Percentiles rank a stretch among this genome's conserved stretches.
Evolutionary conservation across 768 basidiomycete genomes (phyloP).

Genomic region (Mycena alexandri): DNA sequence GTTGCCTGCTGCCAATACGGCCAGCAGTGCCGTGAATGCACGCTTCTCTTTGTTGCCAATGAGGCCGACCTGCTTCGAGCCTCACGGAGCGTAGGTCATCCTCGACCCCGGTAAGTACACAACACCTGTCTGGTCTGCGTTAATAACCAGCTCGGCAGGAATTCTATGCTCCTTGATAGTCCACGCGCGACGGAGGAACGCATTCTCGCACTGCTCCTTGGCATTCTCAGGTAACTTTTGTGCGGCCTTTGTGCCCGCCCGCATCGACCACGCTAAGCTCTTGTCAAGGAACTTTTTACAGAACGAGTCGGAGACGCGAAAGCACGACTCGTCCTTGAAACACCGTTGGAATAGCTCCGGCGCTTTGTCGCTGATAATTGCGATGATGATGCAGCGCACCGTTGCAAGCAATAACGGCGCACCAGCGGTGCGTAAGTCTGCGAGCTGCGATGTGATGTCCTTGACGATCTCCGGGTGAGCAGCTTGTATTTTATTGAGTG

Average conservation of each 20-base stretch:
- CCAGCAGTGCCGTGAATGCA: slow-evolving; percentile 49
- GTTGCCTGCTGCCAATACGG: slow-evolving; percentile 40
- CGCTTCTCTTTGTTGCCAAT: slow-evolving; percentile 38
- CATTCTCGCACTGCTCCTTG: slow-evolving; percentile 27
- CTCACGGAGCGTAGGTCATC: slow-evolving; percentile 34
- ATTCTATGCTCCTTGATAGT: slow-evolving; percentile 38
- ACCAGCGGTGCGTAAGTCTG: background rate
- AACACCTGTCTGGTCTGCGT: slow-evolving; percentile 46
- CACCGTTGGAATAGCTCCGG: too few species aligned
- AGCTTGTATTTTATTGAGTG: too few species aligned
- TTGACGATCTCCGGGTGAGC: too few species aligned
- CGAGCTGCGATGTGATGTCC: slow-evolving; percentile 4
- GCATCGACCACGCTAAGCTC: slow-evolving; percentile 38
- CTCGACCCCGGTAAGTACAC: slow-evolving; percentile 27
- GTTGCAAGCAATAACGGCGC: background rate
- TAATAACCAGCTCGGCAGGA: slow-evolving; percentile 35
- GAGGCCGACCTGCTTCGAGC: slow-evolving; percentile 35
- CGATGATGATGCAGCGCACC: too few species aligned
- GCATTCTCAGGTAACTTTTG: slow-evolving; percentile 46
- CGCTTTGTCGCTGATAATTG: too few species aligned
- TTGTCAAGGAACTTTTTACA: slow-evolving; percentile 37
- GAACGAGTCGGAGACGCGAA: slow-evolving; percentile 39
- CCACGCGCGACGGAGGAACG: slow-evolving; percentile 33
- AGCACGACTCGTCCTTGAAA: slow-evolving; percentile 33
- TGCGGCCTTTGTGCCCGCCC: slow-evolving; percentile 43